phyloP scores from a whole-genome alignment of 2,329 filamentous ascomycete species.

The Penicillium paneum region DNA sequence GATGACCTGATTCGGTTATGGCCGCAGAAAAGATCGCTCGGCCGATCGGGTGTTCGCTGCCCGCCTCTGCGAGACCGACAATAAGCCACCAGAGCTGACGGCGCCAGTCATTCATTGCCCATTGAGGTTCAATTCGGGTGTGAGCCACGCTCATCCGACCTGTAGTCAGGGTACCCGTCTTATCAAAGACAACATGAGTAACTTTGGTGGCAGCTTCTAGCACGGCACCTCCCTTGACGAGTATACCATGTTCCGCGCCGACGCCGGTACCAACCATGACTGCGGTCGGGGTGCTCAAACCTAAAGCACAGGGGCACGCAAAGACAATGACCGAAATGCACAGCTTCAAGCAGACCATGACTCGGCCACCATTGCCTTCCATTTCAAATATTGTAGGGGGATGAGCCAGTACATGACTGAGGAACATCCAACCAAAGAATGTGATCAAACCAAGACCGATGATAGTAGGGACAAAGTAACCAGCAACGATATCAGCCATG shows the following conservation, averaged over 20 bases:
- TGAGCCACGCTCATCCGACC: slow-evolving; percentile 92
- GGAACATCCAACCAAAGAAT: slow-evolving; percentile 89
- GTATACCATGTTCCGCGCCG: slow-evolving; percentile 89
- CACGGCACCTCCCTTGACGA: slow-evolving; percentile 95
- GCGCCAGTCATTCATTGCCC: slow-evolving; percentile 66
- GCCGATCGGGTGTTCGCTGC: slow-evolving; percentile 94
- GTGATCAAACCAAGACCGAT: slow-evolving; percentile 78
- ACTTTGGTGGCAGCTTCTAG: slow-evolving; percentile 88
- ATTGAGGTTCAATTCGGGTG: slow-evolving; percentile 62
- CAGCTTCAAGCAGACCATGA: slow-evolving; percentile 96
- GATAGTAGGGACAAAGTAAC: slow-evolving; percentile 90
- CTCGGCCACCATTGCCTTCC: slow-evolving; percentile 76
- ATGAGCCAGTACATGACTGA: slow-evolving; percentile 78
- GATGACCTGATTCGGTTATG: slow-evolving; percentile 70
- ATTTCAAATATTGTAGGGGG: slow-evolving; percentile 87
- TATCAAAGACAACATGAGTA: slow-evolving; percentile 87
- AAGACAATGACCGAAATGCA: slow-evolving; percentile 99
- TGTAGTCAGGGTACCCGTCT: slow-evolving; percentile 90
- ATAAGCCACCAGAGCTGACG: slow-evolving; percentile 89
- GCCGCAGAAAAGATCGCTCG: slow-evolving; percentile 76
- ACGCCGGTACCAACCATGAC: slow-evolving; percentile 99
- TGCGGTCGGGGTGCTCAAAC: slow-evolving; percentile 89
- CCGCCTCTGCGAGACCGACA: slow-evolving; percentile 90
- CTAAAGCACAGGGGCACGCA: slow-evolving; percentile 94
- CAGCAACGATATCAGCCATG: slow-evolving; percentile 84